Conservation (phyloP, 495 filamentous ascomycete genomes). For the Aspergillus hancockii region DNA sequence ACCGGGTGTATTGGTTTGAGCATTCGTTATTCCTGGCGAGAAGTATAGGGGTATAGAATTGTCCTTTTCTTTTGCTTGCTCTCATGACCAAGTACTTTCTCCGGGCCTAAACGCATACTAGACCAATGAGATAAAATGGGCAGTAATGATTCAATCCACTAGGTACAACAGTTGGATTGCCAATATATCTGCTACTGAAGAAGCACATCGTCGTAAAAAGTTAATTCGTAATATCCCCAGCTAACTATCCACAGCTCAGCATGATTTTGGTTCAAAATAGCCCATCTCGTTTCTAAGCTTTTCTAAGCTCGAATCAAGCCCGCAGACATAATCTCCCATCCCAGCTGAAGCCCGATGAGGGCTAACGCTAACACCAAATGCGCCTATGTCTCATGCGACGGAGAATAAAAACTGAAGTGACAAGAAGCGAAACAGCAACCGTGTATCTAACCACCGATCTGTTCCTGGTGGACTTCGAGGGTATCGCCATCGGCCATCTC, state of each 20-base stretch:
- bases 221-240: conserved; percentile 1
- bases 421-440: background rate
- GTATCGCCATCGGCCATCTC: conserved; percentile 98
- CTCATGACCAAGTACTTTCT: no score
- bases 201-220: background rate
- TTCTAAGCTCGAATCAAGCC: conserved; percentile 1
- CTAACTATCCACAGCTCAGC: background rate
- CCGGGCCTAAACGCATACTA: background rate
- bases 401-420: conserved; percentile 7
- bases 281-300: background rate
- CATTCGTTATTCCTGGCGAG: background rate
- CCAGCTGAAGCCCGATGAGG: conserved; percentile 5
- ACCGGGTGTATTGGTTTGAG: background rate
- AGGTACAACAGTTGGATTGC: background rate
- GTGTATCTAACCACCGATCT: conserved; percentile 71
- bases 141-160: background rate
- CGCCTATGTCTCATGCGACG: conserved; percentile 13
- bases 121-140: background rate
- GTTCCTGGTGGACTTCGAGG: conserved; percentile 97
- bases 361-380: conserved; percentile 15
- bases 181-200: no score
- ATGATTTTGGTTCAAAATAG: conserved; percentile 1
- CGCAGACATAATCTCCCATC: conserved; percentile 4
- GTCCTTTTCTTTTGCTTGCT: no score
- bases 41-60: background rate